Evolutionary conservation across 2,329 filamentous ascomycete species (phyloP), one percentile per base, ranked within the genome.

Genomic region (Aspergillus unguis): DNA sequence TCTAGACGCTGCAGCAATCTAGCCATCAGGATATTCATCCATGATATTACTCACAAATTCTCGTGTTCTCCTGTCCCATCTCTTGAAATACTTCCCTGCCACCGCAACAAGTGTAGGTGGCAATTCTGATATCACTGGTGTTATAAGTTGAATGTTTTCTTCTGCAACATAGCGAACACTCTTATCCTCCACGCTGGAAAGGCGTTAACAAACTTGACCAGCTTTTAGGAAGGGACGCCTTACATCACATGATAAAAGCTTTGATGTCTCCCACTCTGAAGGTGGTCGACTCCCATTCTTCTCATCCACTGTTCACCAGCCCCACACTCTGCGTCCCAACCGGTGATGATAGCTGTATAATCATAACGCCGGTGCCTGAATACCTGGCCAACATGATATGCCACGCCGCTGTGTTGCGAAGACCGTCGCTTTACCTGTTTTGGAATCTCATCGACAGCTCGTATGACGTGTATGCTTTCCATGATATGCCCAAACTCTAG

Each of bases 1-100:
- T 25, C n/a, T 38, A 38, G 6, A 7, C n/a, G 8, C 8, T 38
- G 36, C 36, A 3, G 3, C 26, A 29, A 17, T 44, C 48, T 56
- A 96, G 71, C 95, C 90, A 65, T 96, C 87, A 0, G 92, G 92
- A 70, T 91, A 96, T 64, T 92, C 85, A 62, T 95, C 89, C 61
- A 74, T 73, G 48, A 88, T 77, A 69, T 96, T 97, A 62, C 90
- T 95, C 31, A 96, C 80, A 73, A 97, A 99, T 3, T 73, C 77
- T 59, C 83, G 83, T 0, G 72, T 77, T 32, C 74, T 75, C 4
- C 69, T 65, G 70, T 96, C 89, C 78, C 91, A 97, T 38, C 90
- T 80, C 71, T 90, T 95, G 71, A 99, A 97, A 70, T 89, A 90
- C 62, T 86, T 87, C 0, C 94, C 94, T 3, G 91, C 90, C 59